Base-by-base conservation (phyloP, 73 alveolate species). In the Stentor roeselii region DNA sequence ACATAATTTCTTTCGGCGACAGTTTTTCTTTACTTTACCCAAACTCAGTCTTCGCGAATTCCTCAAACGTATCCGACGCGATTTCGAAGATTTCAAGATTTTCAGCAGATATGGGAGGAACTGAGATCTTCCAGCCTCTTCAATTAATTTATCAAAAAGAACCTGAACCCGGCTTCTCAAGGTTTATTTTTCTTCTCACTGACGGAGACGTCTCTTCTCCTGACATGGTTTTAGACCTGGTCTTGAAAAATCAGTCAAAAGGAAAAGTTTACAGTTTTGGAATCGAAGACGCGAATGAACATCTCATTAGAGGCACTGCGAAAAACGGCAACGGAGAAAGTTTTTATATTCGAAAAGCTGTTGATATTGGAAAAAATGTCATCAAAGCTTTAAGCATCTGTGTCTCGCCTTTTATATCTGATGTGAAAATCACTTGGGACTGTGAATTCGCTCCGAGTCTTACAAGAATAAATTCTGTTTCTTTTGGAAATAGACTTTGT, bases 51-150 rank as follows among this genome's bases (percentile, higher is more conserved):
- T 58, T 11, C 2, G 87, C 84, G 75, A 82, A 86, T 80, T 60
- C 91, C n/a, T 82, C 87, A 50, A 87, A 84, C 11, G 59, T 95
- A 2, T 78, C 82, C 21, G 58, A 89, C 36, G 90, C 98, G 0
- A 60, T 92, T 21, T 39, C n/a, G 3, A 40, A 42, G 6, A 76
- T 95, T 0, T 39, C 61, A 3, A 38, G 39, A 3, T 93, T 92
- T 88, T 78, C 58, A n/a, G 96, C 97, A 2, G 95, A 95, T 84
- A 75, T 93, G 90, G 99, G 99, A 0, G 99, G 99, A 3, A 96
- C 99, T 15, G 92, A 93, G 83, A 90, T 96, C 34, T 88, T 78
- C 21, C 38, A 78, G 59, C 98, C 99, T 3, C 77, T 96, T 36
- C 58, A 87, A 59, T 87, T 75, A 31, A 88, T 95, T 30, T 91